A percentile compares a stretch with the other conserved stretches of the same genome.
Evolutionary conservation across 345 rosid species (phyloP).

Genomic region (Geranium brycei): DNA sequence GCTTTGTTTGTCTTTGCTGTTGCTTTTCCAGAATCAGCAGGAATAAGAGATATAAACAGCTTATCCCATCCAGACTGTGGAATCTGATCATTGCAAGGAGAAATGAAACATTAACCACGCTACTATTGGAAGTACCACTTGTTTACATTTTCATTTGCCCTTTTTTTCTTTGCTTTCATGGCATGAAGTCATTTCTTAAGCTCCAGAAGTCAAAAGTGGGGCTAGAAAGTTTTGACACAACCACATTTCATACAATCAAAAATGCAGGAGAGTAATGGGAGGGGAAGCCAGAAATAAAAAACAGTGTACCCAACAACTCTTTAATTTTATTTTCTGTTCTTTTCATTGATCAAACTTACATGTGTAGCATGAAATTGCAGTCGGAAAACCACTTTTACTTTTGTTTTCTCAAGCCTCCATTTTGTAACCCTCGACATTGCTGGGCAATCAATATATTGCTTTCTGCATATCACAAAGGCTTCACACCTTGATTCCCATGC

Average conservation of each 20-base stretch:
- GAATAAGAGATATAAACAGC: conserved; percentile 74
- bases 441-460: conserved; percentile 23
- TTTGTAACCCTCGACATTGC: conserved; percentile 72
- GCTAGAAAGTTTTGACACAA: no score
- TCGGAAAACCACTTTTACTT: conserved; percentile 89
- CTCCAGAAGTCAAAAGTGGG: no score
- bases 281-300: neutral
- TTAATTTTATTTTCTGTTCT: no score
- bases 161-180: no score
- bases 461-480: conserved; percentile 21
- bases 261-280: neutral
- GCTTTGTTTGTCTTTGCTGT: conserved; percentile 90
- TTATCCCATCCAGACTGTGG: conserved; percentile 97
- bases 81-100: conserved; percentile 27
- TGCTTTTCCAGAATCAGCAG: conserved; percentile 86
- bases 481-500: no score
- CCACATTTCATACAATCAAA: neutral
- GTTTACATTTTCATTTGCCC: no score
- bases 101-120: neutral
- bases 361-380: conserved; percentile 93
- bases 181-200: no score
- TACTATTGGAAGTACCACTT: neutral
- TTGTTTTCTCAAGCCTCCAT: conserved; percentile 92
- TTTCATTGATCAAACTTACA: conserved; percentile 36
- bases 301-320: neutral